These are phyloP conservation scores for Limonomyces culmigenus DNA, from an alignment of 1,284 basidiomycete species.

Conservation along the genomic window DNA sequence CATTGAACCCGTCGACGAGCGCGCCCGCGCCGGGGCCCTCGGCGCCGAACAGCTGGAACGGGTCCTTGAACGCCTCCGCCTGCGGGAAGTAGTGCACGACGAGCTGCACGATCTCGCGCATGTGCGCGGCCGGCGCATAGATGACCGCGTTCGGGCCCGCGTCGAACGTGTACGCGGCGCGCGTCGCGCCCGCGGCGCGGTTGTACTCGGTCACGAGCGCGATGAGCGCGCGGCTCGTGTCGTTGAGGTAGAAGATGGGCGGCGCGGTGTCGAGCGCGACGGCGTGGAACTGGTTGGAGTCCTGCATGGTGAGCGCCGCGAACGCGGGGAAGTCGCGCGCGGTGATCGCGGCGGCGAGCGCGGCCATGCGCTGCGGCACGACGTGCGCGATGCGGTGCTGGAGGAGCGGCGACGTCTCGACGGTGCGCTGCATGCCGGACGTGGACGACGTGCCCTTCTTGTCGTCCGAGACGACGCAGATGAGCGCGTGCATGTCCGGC, in stretches of 20 bases:
- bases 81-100: slow-evolving; percentile 79
- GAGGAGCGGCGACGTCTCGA: slow-evolving; percentile 80
- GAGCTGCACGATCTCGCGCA: slow-evolving; percentile 62
- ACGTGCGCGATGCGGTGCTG: slow-evolving; percentile 79
- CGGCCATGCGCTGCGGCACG: slow-evolving; percentile 79
- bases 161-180: slow-evolving; percentile 96
- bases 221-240: slow-evolving; percentile 80
- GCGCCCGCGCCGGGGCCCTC: slow-evolving; percentile 23
- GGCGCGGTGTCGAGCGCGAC: slow-evolving; percentile 93
- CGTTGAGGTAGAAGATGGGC: slow-evolving; percentile 99
- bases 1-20: slow-evolving; percentile 61
- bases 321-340: slow-evolving; percentile 78
- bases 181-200: slow-evolving; percentile 51
- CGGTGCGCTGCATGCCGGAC: slow-evolving; percentile 93
- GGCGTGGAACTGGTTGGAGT: slow-evolving; percentile 98
- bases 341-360: slow-evolving; percentile 69
- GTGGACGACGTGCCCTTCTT: slow-evolving; percentile 97
- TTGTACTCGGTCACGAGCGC: slow-evolving; percentile 87
- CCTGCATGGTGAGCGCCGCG: slow-evolving; percentile 86
- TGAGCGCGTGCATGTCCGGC: slow-evolving; percentile 93
- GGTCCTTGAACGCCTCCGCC: slow-evolving; percentile 55
- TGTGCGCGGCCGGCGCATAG: slow-evolving; percentile 69
- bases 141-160: slow-evolving; percentile 98
- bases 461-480: slow-evolving; percentile 91
- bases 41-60: slow-evolving; percentile 42